Conservation (phyloP, 331 rosid genomes). For the Dryas integrifolia region DNA sequence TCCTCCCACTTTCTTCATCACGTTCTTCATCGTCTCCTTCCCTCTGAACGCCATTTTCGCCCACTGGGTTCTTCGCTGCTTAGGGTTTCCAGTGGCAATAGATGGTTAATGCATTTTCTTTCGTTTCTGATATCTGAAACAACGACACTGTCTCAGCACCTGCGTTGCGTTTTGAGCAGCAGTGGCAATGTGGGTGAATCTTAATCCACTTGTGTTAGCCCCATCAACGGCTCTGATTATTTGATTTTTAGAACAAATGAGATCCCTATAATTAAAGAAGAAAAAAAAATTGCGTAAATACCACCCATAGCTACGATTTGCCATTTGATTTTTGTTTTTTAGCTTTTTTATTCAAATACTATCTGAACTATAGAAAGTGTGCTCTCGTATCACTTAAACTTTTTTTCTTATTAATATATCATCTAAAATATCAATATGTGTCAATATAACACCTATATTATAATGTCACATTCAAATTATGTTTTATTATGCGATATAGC, state of each 20-base stretch:
- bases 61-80: neutral
- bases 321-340: too few species aligned
- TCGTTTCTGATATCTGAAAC: neutral
- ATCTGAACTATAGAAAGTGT: too few species aligned
- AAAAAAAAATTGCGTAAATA: too few species aligned
- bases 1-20: constrained; percentile 66
- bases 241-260: neutral
- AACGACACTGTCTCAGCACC: neutral
- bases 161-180: neutral
- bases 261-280: too few species aligned
- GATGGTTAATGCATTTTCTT: neutral
- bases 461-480: too few species aligned
- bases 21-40: constrained; percentile 75
- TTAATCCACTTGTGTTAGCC: neutral
- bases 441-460: too few species aligned
- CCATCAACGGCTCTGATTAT: constrained; percentile 1
- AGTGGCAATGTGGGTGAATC: neutral
- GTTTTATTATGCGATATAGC: too few species aligned
- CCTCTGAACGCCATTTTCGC: constrained; percentile 73
- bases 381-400: too few species aligned
- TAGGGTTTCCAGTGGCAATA: constrained; percentile 11
- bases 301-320: too few species aligned
- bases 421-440: too few species aligned
- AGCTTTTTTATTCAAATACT: too few species aligned
- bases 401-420: too few species aligned